phyloP scores from a whole-genome alignment of 352 stramenopile species.

The Pythium volutum region DNA sequence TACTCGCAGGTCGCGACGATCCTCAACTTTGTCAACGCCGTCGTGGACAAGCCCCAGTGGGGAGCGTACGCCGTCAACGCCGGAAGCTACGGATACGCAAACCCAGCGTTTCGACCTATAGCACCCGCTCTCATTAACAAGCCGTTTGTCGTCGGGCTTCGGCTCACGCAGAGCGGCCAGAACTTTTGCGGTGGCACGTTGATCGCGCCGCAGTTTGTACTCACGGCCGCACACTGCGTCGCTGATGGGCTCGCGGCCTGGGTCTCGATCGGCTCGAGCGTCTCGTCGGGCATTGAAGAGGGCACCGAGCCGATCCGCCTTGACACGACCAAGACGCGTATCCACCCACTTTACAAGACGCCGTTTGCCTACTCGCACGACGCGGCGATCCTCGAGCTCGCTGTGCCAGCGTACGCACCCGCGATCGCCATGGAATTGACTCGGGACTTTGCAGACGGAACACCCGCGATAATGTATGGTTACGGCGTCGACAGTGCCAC shows the following conservation, averaged over 20 bases:
- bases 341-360: constrained; percentile 30
- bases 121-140: not conserved
- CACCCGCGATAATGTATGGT: constrained; percentile 30
- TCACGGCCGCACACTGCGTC: constrained; percentile 47
- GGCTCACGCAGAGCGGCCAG: constrained; percentile 28
- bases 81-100: not conserved
- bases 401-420: constrained; percentile 24
- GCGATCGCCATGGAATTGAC: constrained; percentile 24
- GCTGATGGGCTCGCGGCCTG: constrained; percentile 28
- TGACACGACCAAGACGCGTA: constrained; percentile 12
- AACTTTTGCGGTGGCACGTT: constrained; percentile 43
- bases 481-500: constrained; percentile 24
- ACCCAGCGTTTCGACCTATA: not conserved
- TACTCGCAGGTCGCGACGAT: constrained; percentile 14
- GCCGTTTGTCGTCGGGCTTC: constrained; percentile 25
- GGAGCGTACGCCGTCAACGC: not conserved
- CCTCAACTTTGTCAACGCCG: constrained; percentile 28
- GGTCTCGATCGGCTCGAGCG: constrained; percentile 28
- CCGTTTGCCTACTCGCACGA: constrained; percentile 30
- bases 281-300: constrained; percentile 21
- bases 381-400: constrained; percentile 32
- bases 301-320: constrained; percentile 31
- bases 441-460: constrained; percentile 21
- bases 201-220: constrained; percentile 36
- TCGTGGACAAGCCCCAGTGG: constrained; percentile 16